Conservation (phyloP, 768 basidiomycete species). For the Hirschioporus abietinus region DNA sequence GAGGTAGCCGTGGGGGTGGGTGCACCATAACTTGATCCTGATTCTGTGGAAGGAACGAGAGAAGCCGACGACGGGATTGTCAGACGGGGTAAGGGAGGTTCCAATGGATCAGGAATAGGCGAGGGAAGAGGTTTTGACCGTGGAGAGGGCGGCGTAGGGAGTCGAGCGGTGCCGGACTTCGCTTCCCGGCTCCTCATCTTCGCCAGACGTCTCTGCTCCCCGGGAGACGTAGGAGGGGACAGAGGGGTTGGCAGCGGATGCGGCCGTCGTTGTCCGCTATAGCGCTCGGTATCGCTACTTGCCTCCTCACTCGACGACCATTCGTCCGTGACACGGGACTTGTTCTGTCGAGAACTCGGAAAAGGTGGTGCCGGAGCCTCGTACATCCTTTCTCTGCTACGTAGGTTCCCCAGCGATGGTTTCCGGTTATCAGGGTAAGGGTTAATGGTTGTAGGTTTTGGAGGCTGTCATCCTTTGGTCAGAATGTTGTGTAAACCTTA, state of each 20-base stretch:
- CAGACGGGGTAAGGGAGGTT: not conserved
- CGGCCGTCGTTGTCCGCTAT: not conserved
- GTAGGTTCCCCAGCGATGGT: not conserved
- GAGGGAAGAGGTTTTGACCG: not conserved
- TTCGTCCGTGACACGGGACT: not conserved
- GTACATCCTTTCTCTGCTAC: not conserved
- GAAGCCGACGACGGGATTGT: not conserved
- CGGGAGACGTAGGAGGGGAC: not conserved
- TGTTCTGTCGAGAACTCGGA: not conserved
- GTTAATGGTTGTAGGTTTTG: not conserved
- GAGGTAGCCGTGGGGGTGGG: not conserved
- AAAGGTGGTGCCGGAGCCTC: not conserved
- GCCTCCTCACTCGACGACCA: not conserved
- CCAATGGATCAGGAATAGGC: not conserved
- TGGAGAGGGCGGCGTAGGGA: not conserved
- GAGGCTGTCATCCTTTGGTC: not conserved
- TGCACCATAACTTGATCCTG: conserved; percentile 2
- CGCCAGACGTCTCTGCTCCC: not conserved
- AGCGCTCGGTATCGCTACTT: not conserved
- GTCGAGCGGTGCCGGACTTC: not conserved
- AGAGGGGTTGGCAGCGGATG: not conserved
- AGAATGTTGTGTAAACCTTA: not conserved
- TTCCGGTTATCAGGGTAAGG: not conserved
- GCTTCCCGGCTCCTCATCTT: not conserved
- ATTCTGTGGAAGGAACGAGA: conserved; percentile 5